Percentiles rank a stretch among this genome's conserved stretches.
Conservation (phyloP, 495 filamentous ascomycete species). For the Penicillium argentinense region DNA sequence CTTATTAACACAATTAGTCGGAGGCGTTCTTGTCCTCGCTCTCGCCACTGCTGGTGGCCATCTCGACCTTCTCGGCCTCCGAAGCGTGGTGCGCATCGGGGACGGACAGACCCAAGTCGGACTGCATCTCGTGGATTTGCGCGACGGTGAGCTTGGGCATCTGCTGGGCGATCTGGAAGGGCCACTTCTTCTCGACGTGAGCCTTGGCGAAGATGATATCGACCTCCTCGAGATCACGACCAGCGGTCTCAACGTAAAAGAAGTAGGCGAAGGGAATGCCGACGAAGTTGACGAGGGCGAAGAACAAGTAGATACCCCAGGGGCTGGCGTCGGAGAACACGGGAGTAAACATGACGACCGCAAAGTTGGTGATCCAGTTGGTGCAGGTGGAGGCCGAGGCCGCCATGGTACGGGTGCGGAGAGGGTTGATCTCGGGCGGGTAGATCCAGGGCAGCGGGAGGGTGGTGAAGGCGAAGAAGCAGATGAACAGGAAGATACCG, state of each 20-base stretch:
- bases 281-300: slow-evolving; percentile 64
- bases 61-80: slow-evolving; percentile 32
- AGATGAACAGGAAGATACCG: slow-evolving; percentile 42
- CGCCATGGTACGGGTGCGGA: slow-evolving; percentile 68
- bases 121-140: slow-evolving; percentile 32
- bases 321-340: slow-evolving; percentile 27
- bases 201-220: slow-evolving; percentile 54
- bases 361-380: slow-evolving; percentile 51
- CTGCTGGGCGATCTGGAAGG: slow-evolving; percentile 32
- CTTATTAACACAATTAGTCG: slow-evolving; percentile 15
- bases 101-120: slow-evolving; percentile 30
- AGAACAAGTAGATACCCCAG: slow-evolving; percentile 57
- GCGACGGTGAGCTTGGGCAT: slow-evolving; percentile 38
- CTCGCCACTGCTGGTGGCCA: slow-evolving; percentile 29
- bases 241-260: slow-evolving; percentile 70
- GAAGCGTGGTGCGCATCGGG: slow-evolving; percentile 16
- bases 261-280: slow-evolving; percentile 65
- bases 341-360: slow-evolving; percentile 49
- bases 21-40: slow-evolving; percentile 24
- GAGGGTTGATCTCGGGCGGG: slow-evolving; percentile 72
- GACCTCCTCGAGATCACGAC: slow-evolving; percentile 72
- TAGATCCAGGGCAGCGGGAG: slow-evolving; percentile 67
- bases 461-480: slow-evolving; percentile 40
- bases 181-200: slow-evolving; percentile 39
- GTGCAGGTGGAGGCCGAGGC: slow-evolving; percentile 43